A percentile compares a stretch with the other conserved stretches of the same genome.
These are phyloP conservation scores for Plectosphaerella cucumerina DNA, from an alignment of 2,329 filamentous ascomycete genomes.

Conservation along the genomic window DNA sequence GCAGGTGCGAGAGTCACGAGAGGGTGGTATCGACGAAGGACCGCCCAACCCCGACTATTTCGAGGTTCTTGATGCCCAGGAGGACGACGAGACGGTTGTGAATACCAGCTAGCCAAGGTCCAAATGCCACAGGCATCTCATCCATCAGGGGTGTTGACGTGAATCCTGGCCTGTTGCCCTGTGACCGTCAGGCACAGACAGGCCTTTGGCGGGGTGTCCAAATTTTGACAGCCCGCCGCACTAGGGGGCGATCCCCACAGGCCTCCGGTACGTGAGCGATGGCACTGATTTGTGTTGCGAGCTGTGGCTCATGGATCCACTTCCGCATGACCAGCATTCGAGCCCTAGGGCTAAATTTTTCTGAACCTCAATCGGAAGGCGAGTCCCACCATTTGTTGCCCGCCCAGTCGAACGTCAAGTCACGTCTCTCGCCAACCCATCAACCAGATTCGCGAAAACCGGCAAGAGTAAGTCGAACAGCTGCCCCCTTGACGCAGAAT, in stretches of 20 bases:
- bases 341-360: conserved; percentile 6
- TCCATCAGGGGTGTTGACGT: too few relatives aligned
- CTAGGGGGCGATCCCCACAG: background rate
- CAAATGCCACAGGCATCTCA: too few relatives aligned
- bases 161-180: too few relatives aligned
- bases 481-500: background rate
- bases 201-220: too few relatives aligned
- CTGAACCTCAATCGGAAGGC: conserved; percentile 23
- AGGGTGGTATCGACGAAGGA: too few relatives aligned
- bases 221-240: too few relatives aligned
- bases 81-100: too few relatives aligned
- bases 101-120: too few relatives aligned
- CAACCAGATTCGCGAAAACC: conserved; percentile 39
- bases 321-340: background rate
- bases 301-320: conserved; percentile 23
- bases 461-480: conserved; percentile 51
- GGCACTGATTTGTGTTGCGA: conserved; percentile 20
- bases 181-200: too few relatives aligned
- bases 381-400: conserved; percentile 1
- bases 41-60: too few relatives aligned
- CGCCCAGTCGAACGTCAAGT: background rate
- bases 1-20: background rate
- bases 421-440: conserved; percentile 24
- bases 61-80: too few relatives aligned
- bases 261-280: background rate